Percentiles rank a stretch among this genome's conserved stretches.
phyloP scores from a whole-genome alignment of 1,284 basidiomycete species.

The Chalciporus sp. region DNA sequence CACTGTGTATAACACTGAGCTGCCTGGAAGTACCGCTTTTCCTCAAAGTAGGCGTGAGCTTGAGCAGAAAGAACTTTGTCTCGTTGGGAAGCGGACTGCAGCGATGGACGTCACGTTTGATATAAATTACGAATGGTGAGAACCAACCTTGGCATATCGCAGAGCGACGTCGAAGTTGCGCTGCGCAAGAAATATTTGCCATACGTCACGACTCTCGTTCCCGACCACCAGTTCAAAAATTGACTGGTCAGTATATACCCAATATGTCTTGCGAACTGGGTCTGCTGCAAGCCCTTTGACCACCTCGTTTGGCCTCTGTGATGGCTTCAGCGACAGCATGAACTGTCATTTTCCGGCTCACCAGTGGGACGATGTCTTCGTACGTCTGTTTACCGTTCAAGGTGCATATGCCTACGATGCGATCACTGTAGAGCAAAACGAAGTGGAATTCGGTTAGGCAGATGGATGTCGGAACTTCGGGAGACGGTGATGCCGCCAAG shows the following conservation, averaged over 20 bases:
- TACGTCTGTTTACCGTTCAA: constrained; percentile 85
- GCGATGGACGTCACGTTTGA: constrained; percentile 3
- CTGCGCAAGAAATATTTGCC: constrained; percentile 88
- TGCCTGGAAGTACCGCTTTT: constrained; percentile 86
- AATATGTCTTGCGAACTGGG: constrained; percentile 87
- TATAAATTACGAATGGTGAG: neutral
- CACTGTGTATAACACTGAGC: constrained; percentile 92
- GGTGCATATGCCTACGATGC: constrained; percentile 77
- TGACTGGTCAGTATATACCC: constrained; percentile 91
- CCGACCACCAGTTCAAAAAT: constrained; percentile 87
- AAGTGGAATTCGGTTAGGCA: constrained; percentile 93
- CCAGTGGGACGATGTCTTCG: constrained; percentile 82
- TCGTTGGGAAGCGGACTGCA: constrained; percentile 79
- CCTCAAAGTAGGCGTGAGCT: constrained; percentile 82
- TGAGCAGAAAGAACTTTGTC: constrained; percentile 86
- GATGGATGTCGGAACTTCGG: constrained; percentile 69
- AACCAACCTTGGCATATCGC: constrained; percentile 76
- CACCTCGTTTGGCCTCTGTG: constrained; percentile 71
- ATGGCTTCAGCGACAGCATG: constrained; percentile 3
- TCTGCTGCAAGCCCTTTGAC: constrained; percentile 81
- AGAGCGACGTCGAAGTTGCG: constrained; percentile 80
- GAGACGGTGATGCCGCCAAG: constrained; percentile 22
- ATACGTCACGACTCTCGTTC: constrained; percentile 93
- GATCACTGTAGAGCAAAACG: constrained; percentile 82
- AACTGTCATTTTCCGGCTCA: constrained; percentile 38